A percentile compares a stretch with the other conserved stretches of the same genome.
These are phyloP conservation scores for Colletotrichum theobromicola DNA, from an alignment of 2,329 filamentous ascomycete species.

Conservation along the genomic window DNA sequence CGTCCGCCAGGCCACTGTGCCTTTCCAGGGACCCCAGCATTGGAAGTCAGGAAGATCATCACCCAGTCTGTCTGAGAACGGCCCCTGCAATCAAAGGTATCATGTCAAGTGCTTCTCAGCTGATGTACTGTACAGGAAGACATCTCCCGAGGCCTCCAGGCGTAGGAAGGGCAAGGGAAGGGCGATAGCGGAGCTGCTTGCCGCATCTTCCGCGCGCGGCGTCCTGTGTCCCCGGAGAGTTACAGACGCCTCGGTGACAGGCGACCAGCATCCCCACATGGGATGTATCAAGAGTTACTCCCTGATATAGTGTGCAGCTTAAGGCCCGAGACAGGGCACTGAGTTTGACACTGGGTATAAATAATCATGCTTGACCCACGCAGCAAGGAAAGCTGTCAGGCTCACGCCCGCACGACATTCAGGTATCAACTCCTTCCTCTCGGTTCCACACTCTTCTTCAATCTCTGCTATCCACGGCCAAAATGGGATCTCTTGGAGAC, in stretches of 20 bases:
- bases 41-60: not conserved
- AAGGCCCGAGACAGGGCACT: not conserved
- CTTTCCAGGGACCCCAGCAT: not conserved
- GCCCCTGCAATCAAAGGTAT: not conserved
- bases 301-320: not conserved
- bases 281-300: not conserved
- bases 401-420: not conserved
- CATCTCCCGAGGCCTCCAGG: not conserved
- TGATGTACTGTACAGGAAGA: not conserved
- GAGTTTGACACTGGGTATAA: not conserved
- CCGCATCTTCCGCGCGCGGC: not conserved
- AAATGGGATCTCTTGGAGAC: not conserved
- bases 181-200: not conserved
- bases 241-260: not conserved
- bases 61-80: not conserved
- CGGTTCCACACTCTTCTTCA: not conserved
- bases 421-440: not conserved
- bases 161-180: not conserved
- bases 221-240: not conserved
- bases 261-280: not conserved
- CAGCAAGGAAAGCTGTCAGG: not conserved
- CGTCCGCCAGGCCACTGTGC: not conserved
- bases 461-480: not conserved
- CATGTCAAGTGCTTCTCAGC: not conserved
- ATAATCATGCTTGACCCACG: not conserved